These are phyloP conservation scores for Tuber brumale DNA, from an alignment of 495 filamentous ascomycete genomes.

Conservation along the genomic window DNA sequence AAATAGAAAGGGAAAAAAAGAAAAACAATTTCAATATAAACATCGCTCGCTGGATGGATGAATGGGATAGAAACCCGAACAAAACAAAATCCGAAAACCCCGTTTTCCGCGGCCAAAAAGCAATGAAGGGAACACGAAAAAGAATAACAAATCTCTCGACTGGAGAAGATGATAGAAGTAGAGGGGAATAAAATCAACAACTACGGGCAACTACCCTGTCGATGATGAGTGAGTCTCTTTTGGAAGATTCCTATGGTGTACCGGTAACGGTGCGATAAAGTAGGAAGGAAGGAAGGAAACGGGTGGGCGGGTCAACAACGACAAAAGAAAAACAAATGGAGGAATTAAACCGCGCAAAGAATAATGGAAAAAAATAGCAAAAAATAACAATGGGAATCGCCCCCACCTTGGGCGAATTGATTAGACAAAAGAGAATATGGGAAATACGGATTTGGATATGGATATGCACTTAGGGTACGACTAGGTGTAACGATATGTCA, in stretches of 20 bases:
- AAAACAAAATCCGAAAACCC: background rate
- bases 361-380: slow-evolving; percentile 10
- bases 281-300: background rate
- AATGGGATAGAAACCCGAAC: background rate
- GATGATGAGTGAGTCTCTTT: background rate
- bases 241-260: background rate
- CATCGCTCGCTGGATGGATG: slow-evolving; percentile 22
- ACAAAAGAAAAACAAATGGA: background rate
- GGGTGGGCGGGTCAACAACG: background rate
- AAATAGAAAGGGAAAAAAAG: background rate
- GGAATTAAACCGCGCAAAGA: background rate
- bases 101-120: slow-evolving; percentile 17
- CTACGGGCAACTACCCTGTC: background rate
- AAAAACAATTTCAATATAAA: slow-evolving; percentile 26
- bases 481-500: background rate
- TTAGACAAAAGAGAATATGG: background rate
- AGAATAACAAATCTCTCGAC: background rate
- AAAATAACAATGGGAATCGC: slow-evolving; percentile 9
- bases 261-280: background rate
- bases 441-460: background rate
- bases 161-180: background rate
- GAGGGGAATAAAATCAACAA: slow-evolving; percentile 7
- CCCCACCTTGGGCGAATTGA: background rate
- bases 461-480: background rate
- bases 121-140: slow-evolving; percentile 2